Percentiles rank a stretch among this genome's conserved stretches.
These are phyloP conservation scores for Colletotrichum phormii DNA, from an alignment of 2,329 filamentous ascomycete species.

Conservation along the genomic window DNA sequence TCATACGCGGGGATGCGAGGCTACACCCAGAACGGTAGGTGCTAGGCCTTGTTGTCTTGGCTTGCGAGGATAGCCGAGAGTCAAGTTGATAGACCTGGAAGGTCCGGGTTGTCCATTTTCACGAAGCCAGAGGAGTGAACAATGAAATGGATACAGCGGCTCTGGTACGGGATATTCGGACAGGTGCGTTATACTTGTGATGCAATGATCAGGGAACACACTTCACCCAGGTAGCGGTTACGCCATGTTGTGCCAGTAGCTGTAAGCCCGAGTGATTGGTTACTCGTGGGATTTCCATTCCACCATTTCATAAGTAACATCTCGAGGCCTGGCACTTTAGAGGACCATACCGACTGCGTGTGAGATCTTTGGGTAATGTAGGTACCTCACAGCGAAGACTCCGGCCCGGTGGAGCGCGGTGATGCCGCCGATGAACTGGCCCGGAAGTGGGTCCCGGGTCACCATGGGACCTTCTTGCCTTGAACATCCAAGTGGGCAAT, in stretches of 20 bases:
- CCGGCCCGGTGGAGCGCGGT: no score
- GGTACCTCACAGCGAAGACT: background rate
- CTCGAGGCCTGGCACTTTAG: no score
- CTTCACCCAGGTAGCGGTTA: no score
- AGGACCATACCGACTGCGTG: no score
- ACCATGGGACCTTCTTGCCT: background rate
- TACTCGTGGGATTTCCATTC: no score
- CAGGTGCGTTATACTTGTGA: background rate
- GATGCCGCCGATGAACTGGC: no score
- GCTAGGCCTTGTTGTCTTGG: conserved; percentile 13
- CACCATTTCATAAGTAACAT: no score
- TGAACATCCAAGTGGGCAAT: background rate
- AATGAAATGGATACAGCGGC: background rate
- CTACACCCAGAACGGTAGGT: conserved; percentile 33
- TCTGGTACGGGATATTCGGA: background rate
- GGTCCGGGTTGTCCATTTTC: background rate
- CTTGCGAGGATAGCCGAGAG: conserved; percentile 12
- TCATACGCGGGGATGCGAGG: conserved; percentile 16
- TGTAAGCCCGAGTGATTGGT: no score
- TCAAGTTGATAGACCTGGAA: background rate
- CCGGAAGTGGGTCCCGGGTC: background rate
- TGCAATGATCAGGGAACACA: background rate
- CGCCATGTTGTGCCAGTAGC: no score
- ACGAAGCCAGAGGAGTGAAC: background rate
- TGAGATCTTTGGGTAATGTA: background rate